Conservation (phyloP, 2,329 filamentous ascomycete species). For the Seiridium unicorne region DNA sequence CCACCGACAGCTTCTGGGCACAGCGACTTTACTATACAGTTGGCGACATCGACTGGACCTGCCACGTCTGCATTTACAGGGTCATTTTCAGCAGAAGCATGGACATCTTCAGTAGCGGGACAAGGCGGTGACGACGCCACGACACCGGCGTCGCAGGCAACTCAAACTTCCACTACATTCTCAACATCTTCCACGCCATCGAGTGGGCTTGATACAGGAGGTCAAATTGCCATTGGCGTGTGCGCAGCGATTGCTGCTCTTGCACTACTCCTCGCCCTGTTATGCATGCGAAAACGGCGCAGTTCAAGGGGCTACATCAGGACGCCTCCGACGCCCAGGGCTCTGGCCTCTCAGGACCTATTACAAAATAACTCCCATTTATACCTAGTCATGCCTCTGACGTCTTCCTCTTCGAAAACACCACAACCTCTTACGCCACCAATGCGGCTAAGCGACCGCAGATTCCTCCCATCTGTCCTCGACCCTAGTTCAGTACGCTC, state of each 20-base stretch:
- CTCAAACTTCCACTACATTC: neutral
- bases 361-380: constrained; percentile 34
- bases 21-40: neutral
- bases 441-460: constrained; percentile 43
- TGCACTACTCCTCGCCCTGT: constrained; percentile 32
- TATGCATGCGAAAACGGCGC: constrained; percentile 34
- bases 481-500: constrained; percentile 15
- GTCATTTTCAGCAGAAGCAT: neutral
- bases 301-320: constrained; percentile 17
- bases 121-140: neutral
- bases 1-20: neutral
- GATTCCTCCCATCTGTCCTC: constrained; percentile 37
- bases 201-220: constrained; percentile 32
- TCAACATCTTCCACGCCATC: neutral
- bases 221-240: constrained; percentile 44
- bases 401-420: constrained; percentile 25
- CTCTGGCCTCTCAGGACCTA: constrained; percentile 21
- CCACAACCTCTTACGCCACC: constrained; percentile 38
- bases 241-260: constrained; percentile 38
- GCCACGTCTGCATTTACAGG: neutral
- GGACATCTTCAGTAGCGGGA: neutral
- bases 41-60: neutral
- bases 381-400: constrained; percentile 33
- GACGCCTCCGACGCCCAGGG: constrained; percentile 16
- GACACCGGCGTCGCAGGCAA: neutral